Evolutionary conservation across 2,329 filamentous ascomycete genomes (phyloP).

Genomic region (Xylariaceae sp.): DNA sequence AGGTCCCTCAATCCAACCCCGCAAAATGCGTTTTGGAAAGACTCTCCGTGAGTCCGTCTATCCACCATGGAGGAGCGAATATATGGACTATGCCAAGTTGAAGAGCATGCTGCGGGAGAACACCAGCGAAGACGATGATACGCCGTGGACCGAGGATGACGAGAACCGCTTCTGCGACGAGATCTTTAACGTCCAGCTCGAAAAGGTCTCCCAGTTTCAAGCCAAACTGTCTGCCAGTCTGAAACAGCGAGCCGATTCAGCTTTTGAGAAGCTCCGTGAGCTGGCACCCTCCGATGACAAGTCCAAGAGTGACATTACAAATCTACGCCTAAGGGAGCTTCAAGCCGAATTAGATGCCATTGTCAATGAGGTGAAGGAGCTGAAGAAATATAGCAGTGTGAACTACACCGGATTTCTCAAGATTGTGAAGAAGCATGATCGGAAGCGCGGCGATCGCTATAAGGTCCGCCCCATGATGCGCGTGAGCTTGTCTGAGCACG

Average conservation of each 20-base stretch:
- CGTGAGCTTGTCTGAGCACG: constrained; percentile 82
- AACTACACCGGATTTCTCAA: constrained; percentile 99
- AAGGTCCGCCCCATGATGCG: constrained; percentile 90
- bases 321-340: constrained; percentile 69
- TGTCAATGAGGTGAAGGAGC: constrained; percentile 87
- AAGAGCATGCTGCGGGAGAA: constrained; percentile 88
- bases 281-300: constrained; percentile 73
- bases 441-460: constrained; percentile 85
- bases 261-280: constrained; percentile 77
- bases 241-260: constrained; percentile 58
- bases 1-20: no score
- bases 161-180: constrained; percentile 95
- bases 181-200: constrained; percentile 90
- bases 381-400: constrained; percentile 93
- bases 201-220: constrained; percentile 93
- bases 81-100: constrained; percentile 94
- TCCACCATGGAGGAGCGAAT: constrained; percentile 87
- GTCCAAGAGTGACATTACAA: constrained; percentile 55
- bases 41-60: constrained; percentile 83
- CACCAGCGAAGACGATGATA: constrained; percentile 62
- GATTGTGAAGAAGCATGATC: constrained; percentile 98
- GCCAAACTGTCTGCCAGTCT: constrained; percentile 71
- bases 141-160: constrained; percentile 89
- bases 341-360: constrained; percentile 83
- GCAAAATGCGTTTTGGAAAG: constrained; percentile 87